These are phyloP conservation scores for Chrysochromulina tobinii DNA, from an alignment of 78 protist genomes.

Conservation along the genomic window DNA sequence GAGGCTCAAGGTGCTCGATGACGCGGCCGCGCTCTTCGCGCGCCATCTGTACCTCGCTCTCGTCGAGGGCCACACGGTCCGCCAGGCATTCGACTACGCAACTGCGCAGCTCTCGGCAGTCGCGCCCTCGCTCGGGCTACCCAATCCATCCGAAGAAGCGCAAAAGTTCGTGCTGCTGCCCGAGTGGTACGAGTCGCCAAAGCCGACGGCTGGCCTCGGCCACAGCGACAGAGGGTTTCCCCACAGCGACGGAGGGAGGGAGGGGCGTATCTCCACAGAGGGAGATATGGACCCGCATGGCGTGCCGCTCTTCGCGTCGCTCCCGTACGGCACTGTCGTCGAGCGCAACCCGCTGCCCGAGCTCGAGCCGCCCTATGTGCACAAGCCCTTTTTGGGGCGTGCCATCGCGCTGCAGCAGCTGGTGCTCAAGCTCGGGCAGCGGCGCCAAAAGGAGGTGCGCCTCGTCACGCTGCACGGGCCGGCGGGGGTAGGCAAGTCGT, in stretches of 20 bases:
- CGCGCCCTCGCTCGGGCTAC: neutral
- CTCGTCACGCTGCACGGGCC: neutral
- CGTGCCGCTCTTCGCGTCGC: neutral
- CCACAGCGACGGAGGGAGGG: no score
- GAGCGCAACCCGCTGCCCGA: slow-evolving; percentile 7
- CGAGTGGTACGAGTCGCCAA: neutral
- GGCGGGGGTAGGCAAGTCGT: neutral
- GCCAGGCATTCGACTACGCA: neutral
- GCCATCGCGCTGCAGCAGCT: neutral
- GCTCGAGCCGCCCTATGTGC: slow-evolving; percentile 3
- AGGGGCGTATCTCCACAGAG: no score
- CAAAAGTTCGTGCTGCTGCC: neutral
- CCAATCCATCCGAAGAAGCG: neutral
- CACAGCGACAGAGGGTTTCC: no score
- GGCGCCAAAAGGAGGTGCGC: neutral
- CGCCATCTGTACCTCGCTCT: neutral
- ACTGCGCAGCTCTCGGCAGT: neutral
- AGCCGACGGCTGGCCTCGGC: no score
- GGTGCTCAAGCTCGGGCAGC: neutral
- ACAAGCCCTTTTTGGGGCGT: slow-evolving; percentile 5
- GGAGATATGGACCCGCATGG: neutral
- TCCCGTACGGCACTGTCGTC: neutral
- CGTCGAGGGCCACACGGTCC: neutral
- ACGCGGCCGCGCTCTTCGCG: slow-evolving; percentile 21
- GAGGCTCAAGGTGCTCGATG: neutral